These are phyloP conservation scores for Tolypocladium guangdongense DNA, from an alignment of 2,329 filamentous ascomycete species.

Conservation along the genomic window DNA sequence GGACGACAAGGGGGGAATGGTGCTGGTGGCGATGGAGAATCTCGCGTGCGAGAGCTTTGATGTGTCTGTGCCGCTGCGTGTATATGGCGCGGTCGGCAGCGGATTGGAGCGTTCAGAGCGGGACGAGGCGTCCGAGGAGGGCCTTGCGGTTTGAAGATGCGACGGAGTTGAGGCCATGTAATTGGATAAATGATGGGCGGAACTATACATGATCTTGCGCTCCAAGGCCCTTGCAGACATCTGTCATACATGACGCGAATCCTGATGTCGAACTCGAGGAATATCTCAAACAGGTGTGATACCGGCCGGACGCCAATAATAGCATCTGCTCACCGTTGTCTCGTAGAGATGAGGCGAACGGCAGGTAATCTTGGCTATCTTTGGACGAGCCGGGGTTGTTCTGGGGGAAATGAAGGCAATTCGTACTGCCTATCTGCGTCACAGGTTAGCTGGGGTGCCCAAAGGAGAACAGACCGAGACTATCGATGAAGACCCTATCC, in stretches of 20 bases:
- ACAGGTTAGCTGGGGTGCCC: neutral
- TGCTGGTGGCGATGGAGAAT: slow-evolving; percentile 68
- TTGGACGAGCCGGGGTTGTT: neutral
- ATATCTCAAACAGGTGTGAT: neutral
- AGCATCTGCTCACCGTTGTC: neutral
- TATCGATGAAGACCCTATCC: neutral
- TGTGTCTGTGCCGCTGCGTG: slow-evolving; percentile 70
- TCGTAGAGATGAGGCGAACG: neutral
- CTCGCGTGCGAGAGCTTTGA: slow-evolving; percentile 84
- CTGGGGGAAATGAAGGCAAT: neutral
- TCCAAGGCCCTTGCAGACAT: neutral
- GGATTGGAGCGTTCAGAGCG: slow-evolving; percentile 45
- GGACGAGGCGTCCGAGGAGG: slow-evolving; percentile 41
- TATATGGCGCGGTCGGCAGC: slow-evolving; percentile 57
- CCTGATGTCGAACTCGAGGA: neutral
- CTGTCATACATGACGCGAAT: neutral
- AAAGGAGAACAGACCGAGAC: neutral
- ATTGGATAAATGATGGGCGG: neutral
- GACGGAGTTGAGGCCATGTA: neutral
- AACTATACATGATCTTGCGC: neutral
- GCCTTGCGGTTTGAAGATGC: slow-evolving; percentile 24
- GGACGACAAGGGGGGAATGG: slow-evolving; percentile 64
- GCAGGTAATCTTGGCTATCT: neutral
- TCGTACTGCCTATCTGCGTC: too few species aligned
- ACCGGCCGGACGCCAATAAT: neutral